Percentiles rank a stretch among this genome's conserved stretches.
Evolutionary conservation across 495 filamentous ascomycete species (phyloP).

Genomic region (Pyrenopolyporus hunteri): DNA sequence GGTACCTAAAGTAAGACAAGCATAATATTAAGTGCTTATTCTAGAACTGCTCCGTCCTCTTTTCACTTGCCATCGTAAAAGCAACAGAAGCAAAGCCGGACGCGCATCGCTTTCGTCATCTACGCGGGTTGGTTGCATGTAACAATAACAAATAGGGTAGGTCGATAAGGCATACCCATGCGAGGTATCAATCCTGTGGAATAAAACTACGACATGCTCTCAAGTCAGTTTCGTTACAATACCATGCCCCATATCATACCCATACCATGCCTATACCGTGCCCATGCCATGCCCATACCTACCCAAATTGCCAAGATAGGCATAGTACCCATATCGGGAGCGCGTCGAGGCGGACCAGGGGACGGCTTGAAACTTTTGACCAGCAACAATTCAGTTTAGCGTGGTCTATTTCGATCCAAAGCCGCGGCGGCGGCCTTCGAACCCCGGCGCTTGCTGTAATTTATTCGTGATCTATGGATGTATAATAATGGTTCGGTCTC

Average conservation of each 20-base stretch:
- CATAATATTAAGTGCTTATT: constrained; percentile 1
- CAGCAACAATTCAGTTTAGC: constrained; percentile 12
- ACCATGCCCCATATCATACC: neutral
- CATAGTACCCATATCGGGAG: too few species aligned
- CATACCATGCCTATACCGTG: too few species aligned
- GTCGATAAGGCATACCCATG: constrained; percentile 14
- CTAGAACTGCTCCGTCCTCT: constrained; percentile 4
- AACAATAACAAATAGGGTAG: constrained; percentile 18
- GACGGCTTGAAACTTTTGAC: constrained; percentile 3
- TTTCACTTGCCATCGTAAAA: neutral
- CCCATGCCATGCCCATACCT: too few species aligned
- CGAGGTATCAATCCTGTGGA: neutral
- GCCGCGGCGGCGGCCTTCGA: neutral
- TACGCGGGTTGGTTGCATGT: constrained; percentile 2
- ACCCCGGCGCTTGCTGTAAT: neutral
- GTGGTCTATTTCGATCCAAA: constrained; percentile 26
- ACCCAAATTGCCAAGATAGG: too few species aligned
- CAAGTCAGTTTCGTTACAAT: too few species aligned
- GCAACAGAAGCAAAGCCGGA: constrained; percentile 5
- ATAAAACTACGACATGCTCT: too few species aligned
- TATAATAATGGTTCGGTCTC: neutral
- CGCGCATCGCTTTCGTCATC: constrained; percentile 13
- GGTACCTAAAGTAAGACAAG: neutral
- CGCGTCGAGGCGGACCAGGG: neutral
- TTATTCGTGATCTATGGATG: neutral